Evolutionary conservation across 1,284 basidiomycete species (phyloP).

Genomic region (Cryptococcus sp.): DNA sequence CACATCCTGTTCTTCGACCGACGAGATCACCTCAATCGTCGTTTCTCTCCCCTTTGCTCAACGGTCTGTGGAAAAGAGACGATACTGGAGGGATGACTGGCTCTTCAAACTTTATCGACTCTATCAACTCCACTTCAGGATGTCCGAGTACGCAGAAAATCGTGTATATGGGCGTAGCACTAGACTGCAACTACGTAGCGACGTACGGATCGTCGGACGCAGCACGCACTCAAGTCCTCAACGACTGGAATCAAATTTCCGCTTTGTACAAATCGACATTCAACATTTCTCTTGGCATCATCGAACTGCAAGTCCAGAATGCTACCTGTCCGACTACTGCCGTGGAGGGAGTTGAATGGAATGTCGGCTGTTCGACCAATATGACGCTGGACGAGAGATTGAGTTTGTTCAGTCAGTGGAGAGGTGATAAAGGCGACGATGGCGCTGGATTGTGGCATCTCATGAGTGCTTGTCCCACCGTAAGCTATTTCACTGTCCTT

Average conservation of each 20-base stretch:
- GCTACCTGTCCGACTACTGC: conserved; percentile 57
- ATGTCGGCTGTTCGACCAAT: conserved; percentile 53
- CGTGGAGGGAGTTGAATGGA: conserved; percentile 52
- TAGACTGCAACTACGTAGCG: conserved; percentile 77
- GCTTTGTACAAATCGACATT: conserved; percentile 78
- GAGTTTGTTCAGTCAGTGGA: conserved; percentile 79
- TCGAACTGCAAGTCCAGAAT: conserved; percentile 58
- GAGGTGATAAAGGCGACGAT: conserved; percentile 67
- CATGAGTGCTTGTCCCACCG: conserved; percentile 82
- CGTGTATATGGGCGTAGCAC: conserved; percentile 75
- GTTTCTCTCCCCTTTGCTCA: conserved; percentile 5
- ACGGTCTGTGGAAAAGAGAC: conserved; percentile 19
- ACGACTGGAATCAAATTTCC: conserved; percentile 67
- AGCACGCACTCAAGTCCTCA: conserved; percentile 73
- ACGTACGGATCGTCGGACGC: conserved; percentile 64
- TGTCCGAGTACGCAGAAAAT: conserved; percentile 74
- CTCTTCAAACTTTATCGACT: conserved; percentile 62
- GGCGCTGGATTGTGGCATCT: conserved; percentile 84
- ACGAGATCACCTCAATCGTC: conserved; percentile 1
- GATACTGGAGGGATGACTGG: conserved; percentile 39
- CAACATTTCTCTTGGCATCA: conserved; percentile 81
- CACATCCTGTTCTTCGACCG: conserved; percentile 37
- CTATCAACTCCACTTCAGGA: conserved; percentile 68
- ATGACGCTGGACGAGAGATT: conserved; percentile 69
- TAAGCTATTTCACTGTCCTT: conserved; percentile 52